Percentiles rank a stretch among this genome's conserved stretches.
Evolutionary conservation across 78 protist genomes (phyloP).

Genomic region (Emiliania huxleyi): DNA sequence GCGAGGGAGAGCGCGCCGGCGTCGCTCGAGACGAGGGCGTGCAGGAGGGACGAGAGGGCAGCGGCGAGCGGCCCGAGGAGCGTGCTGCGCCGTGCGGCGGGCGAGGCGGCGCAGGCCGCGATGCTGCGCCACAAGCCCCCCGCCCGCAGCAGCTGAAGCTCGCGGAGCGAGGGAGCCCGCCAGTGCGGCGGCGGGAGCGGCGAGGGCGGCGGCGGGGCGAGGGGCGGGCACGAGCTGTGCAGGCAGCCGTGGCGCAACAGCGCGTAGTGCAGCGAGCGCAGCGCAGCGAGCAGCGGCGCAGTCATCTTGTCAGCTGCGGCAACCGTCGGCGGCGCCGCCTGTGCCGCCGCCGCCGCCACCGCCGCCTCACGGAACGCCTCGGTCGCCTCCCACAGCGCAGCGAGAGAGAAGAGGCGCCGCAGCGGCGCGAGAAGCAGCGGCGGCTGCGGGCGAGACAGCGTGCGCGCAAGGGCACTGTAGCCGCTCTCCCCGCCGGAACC

Average conservation of each 20-base stretch:
- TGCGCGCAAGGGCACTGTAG: background rate
- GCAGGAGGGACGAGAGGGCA: background rate
- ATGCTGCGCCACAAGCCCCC: background rate
- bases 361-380: background rate
- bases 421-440: background rate
- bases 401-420: background rate
- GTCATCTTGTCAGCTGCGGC: too few relatives aligned
- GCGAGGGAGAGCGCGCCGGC: background rate
- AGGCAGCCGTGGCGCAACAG: too few relatives aligned
- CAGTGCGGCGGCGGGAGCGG: too few relatives aligned
- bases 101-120: background rate
- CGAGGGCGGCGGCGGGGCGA: too few relatives aligned
- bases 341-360: background rate
- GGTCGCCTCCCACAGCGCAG: background rate
- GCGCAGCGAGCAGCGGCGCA: too few relatives aligned
- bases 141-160: background rate
- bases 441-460: background rate
- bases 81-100: background rate
- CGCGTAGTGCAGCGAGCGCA: too few relatives aligned
- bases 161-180: too few relatives aligned
- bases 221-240: too few relatives aligned
- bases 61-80: background rate
- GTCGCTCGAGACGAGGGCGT: background rate
- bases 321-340: background rate
- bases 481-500: too few relatives aligned